Base-by-base conservation (phyloP, 2,329 filamentous ascomycete genomes). In the Aspergillus glaucus region DNA sequence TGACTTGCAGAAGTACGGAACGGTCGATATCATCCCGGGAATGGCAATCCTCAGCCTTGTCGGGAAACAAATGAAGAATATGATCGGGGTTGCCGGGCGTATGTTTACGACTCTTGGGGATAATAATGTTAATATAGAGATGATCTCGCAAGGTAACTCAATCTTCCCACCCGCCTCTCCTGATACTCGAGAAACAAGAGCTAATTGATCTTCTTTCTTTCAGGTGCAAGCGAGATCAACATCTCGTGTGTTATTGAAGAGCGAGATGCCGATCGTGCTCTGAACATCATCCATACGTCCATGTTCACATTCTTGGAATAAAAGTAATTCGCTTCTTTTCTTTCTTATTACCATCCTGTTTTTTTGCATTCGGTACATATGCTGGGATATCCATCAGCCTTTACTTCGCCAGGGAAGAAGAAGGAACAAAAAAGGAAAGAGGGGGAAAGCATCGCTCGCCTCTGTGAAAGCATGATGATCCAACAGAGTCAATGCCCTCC, bases 21-120 rank as follows among this genome's bases (percentile, higher is more conserved):
- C 93, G 39, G 91, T 98, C 47, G 94, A 93, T 64, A 84, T 97
- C 36, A 81, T 96, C 28, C 81, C 85, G 2, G 82, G 90, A 63
- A 96, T 98, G 91, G 90, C 92, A 7, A 98, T 98, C 64, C 78
- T 98, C 52, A 95, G 89, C 62, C 75, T 98, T 46, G 92, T 98
- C 0, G 93, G 93, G 44, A 88, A 88, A 52, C 89, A 97, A 70
- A 88, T 98, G 85, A 95, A 95, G 76, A 93, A 95, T 70, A 96
- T 97, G 90, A 78, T 88, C 49, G 93, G 93, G 53, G 89, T 98
- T 54, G 88, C 88, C 6, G 93, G 93, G 24, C 84, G 81, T 59
- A 97, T 98, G 87, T 97, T 98, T 70, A 88, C 87, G 43, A 94
- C 91, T 1, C 76, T 98, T 15, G 93, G 93, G 40, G 88, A 96